A percentile compares a stretch with the other conserved stretches of the same genome.
Evolutionary conservation across 805 yeast species (phyloP).

Genomic region (Saccharomycopsis sp.): DNA sequence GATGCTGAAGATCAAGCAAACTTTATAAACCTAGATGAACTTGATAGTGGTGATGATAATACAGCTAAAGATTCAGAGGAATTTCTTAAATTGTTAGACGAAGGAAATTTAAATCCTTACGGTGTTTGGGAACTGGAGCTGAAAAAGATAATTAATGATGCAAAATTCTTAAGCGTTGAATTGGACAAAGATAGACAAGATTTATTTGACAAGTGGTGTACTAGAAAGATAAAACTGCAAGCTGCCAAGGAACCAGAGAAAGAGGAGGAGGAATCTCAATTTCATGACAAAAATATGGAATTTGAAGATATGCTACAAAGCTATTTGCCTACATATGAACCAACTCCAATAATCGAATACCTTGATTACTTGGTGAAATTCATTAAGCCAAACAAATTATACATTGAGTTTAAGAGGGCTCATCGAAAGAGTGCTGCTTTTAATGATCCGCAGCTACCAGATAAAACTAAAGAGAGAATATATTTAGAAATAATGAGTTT

Average conservation of each 20-base stretch:
- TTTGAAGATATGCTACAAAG: not conserved
- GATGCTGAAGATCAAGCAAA: constrained; percentile 19
- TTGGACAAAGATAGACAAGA: constrained; percentile 31
- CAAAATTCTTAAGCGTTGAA: constrained; percentile 32
- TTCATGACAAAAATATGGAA: not conserved
- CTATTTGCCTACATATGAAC: not conserved
- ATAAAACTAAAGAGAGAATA: constrained; percentile 14
- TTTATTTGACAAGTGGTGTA: constrained; percentile 43
- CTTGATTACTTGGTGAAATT: constrained; percentile 9
- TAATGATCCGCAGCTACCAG: constrained; percentile 4
- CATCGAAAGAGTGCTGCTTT: constrained; percentile 8
- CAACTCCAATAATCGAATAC: constrained; percentile 7
- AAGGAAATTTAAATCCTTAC: constrained; percentile 34
- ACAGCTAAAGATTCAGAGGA: constrained; percentile 15
- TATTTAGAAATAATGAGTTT: constrained; percentile 14
- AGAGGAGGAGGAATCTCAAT: constrained; percentile 1
- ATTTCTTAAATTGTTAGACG: constrained; percentile 33
- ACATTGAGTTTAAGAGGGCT: constrained; percentile 16
- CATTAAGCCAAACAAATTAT: constrained; percentile 14
- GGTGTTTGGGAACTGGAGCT: constrained; percentile 44
- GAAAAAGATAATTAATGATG: constrained; percentile 35
- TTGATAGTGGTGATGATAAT: constrained; percentile 20
- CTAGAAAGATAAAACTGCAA: constrained; percentile 20
- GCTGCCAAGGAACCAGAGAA: not conserved
- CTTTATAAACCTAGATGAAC: constrained; percentile 12